Conservation (phyloP, 2,329 filamentous ascomycete species). For the Aspergillaceae sp. region DNA sequence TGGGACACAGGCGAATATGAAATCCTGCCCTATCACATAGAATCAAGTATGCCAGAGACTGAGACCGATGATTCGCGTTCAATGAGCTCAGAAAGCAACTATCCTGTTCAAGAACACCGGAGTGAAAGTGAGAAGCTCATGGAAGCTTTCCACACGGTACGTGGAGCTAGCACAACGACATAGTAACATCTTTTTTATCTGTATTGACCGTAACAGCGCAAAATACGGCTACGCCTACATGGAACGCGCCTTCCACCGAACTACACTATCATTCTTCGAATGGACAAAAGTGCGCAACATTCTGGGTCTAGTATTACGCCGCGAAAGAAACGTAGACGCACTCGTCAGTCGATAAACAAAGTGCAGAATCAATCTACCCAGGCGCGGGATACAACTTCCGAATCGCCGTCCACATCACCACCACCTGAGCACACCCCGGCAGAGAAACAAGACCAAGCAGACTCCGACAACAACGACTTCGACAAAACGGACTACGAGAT, state of each 20-base stretch:
- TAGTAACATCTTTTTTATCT: no score
- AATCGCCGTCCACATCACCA: conserved; percentile 8
- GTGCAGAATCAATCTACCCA: conserved; percentile 3
- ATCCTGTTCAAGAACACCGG: conserved; percentile 3
- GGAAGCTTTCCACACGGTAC: conserved; percentile 42
- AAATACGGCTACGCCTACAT: conserved; percentile 49
- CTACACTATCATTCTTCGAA: conserved; percentile 49
- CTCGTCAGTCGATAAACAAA: not conserved
- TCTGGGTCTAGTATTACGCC: conserved; percentile 8
- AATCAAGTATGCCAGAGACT: conserved; percentile 17
- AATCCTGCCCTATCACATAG: conserved; percentile 40
- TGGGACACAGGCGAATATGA: conserved; percentile 56
- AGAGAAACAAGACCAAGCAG: conserved; percentile 4
- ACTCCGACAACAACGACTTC: conserved; percentile 38
- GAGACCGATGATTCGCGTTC: conserved; percentile 29
- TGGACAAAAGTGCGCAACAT: conserved; percentile 25
- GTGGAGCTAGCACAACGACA: not conserved
- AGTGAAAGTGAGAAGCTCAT: conserved; percentile 40
- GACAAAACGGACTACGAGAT: conserved; percentile 47
- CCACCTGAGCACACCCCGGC: not conserved
- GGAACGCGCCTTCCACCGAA: conserved; percentile 45
- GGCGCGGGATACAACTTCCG: conserved; percentile 10
- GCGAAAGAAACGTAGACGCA: conserved; percentile 15
- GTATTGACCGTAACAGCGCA: conserved; percentile 29
- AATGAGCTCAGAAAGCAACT: conserved; percentile 9